Evolutionary conservation across 2,329 filamentous ascomycete species (phyloP), one percentile per base, ranked within the genome.

Genomic region (Sarocladiaceae sp.): DNA sequence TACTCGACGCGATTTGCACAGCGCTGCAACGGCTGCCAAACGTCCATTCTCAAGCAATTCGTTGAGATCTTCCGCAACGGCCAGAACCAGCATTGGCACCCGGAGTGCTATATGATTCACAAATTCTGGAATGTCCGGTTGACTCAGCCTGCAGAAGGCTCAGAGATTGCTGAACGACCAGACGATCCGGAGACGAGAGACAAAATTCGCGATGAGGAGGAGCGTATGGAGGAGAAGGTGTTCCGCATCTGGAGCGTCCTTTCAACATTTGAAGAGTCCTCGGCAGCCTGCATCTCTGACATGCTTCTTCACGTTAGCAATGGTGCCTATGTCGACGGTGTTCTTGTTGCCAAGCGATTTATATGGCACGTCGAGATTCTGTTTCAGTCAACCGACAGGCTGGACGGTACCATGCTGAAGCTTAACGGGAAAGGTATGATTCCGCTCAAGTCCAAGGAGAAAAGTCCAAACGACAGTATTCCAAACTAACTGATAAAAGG

Each of bases 51-150:
- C 33, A 98, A 98, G 69, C 93, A 98, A 63, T 98, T 98, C 62
- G 93, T 98, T 49, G 93, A 98, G 65, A 97, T 98, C 49, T 98
- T 90, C 66, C 84, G 93, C 55, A 97, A 97, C 64, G 91, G 91
- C 2, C 87, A 95, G 61, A 96, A 97, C 60, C 93, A 98, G 59
- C 93, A 98, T 62, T 98, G 93, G 93, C 93, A 98, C 61, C 93
- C 93, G 2, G 93, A 98, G 66, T 98, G 93, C 65, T 98, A 98
- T 66, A 98, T 98, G 93, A 98, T 98, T 50, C 93, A 98, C 69
- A 98, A 98, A 59, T 98, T 97, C 66, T 98, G 93, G 93, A 98
- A 97, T 60, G 93, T 98, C 48, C 83, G 93, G 43, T 72, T 98
- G 29, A 80, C 82, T 10, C 75, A 81, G 20, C 72, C 77, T 10